These are phyloP conservation scores for Sindora glabra DNA, from an alignment of 306 rosid genomes.

Conservation along the genomic window DNA sequence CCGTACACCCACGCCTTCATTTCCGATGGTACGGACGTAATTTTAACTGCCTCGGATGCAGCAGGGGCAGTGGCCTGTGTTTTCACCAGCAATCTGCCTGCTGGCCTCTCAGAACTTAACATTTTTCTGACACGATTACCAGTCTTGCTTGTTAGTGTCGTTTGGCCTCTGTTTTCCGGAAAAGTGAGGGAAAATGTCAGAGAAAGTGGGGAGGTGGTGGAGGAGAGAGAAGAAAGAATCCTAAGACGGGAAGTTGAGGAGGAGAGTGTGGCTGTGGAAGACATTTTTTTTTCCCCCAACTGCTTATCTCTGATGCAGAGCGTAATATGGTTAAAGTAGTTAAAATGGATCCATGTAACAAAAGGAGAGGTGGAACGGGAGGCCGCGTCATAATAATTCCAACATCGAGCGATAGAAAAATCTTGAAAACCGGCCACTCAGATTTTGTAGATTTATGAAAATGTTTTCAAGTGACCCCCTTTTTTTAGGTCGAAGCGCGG, in stretches of 20 bases:
- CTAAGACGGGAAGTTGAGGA: constrained; percentile 41
- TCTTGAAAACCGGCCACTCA: too few relatives aligned
- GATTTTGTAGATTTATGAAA: too few relatives aligned
- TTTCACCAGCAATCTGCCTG: constrained; percentile 34
- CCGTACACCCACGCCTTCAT: constrained; percentile 96
- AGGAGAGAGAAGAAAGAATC: constrained; percentile 8
- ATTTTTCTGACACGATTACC: neutral
- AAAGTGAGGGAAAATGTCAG: constrained; percentile 22
- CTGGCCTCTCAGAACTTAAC: neutral
- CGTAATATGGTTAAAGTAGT: too few relatives aligned
- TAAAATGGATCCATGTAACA: too few relatives aligned
- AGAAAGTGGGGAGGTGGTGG: constrained; percentile 4
- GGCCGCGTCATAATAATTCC: too few relatives aligned
- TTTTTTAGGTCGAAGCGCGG: too few relatives aligned
- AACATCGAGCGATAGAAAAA: too few relatives aligned
- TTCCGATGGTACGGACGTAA: constrained; percentile 39
- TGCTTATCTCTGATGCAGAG: constrained; percentile 44
- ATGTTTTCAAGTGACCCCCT: too few relatives aligned
- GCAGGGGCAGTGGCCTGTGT: constrained; percentile 54
- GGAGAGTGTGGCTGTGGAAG: constrained; percentile 28
- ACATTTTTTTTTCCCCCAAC: constrained; percentile 26
- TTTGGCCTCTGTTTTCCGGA: constrained; percentile 14
- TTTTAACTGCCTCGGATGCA: constrained; percentile 38
- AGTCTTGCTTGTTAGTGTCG: neutral
- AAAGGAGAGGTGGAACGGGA: too few relatives aligned